These are phyloP conservation scores for Fusarium burgessii DNA, from an alignment of 2,329 filamentous ascomycete genomes.

Conservation along the genomic window DNA sequence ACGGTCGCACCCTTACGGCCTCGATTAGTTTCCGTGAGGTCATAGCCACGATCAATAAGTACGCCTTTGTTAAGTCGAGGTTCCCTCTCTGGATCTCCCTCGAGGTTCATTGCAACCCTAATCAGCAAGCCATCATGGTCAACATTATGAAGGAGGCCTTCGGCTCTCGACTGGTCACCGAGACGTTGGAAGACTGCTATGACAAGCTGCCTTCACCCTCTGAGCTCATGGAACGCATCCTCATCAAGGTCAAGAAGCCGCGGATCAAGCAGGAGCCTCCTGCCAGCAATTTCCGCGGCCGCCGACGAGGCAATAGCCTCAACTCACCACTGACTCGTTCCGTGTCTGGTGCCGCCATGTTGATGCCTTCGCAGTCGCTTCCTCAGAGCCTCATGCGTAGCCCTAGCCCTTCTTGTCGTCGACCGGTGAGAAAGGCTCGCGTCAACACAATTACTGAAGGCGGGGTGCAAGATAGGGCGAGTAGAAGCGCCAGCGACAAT, in stretches of 20 bases:
- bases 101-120: conserved; percentile 89
- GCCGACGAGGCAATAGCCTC: conserved; percentile 75
- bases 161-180: conserved; percentile 79
- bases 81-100: conserved; percentile 95
- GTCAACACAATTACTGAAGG: conserved; percentile 70
- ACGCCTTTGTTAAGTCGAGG: conserved; percentile 85
- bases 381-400: conserved; percentile 66
- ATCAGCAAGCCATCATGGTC: conserved; percentile 90
- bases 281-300: conserved; percentile 52
- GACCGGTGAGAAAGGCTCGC: conserved; percentile 61
- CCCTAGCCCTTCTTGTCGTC: conserved; percentile 64
- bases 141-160: conserved; percentile 89
- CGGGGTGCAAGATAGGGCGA: conserved; percentile 65
- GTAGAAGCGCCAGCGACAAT: conserved; percentile 81
- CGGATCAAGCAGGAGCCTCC: conserved; percentile 57
- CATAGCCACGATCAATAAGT: conserved; percentile 92
- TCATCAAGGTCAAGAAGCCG: conserved; percentile 94
- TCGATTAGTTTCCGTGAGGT: conserved; percentile 91
- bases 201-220: conserved; percentile 84
- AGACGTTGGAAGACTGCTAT: conserved; percentile 76
- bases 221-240: conserved; percentile 82
- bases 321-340: conserved; percentile 73
- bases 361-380: conserved; percentile 63
- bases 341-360: conserved; percentile 65
- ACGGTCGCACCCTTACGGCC: conserved; percentile 89